Conservation (phyloP, 176 grass and related monocot genomes). For the Rhipidocladum racemiflorum region DNA sequence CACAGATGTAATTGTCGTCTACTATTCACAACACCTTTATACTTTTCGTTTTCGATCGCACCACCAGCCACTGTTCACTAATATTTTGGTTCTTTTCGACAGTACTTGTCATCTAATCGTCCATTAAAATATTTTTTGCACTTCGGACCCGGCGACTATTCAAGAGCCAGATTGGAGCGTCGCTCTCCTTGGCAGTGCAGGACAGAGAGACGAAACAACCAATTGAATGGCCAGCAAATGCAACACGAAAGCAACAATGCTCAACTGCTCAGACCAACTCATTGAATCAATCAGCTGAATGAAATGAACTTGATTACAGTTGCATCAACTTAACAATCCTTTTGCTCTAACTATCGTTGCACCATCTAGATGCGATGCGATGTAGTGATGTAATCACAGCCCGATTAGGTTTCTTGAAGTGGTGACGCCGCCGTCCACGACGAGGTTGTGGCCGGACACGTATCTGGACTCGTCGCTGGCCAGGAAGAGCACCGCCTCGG, state of each 20-base stretch:
- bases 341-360: not conserved
- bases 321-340: constrained; percentile 3
- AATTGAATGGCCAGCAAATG: not conserved
- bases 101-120: not conserved
- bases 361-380: not conserved
- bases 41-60: not conserved
- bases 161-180: not conserved
- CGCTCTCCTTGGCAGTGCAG: not conserved
- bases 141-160: not conserved
- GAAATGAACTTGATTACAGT: constrained; percentile 31
- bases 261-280: not conserved
- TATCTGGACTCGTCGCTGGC: constrained; percentile 93
- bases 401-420: constrained; percentile 80
- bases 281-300: constrained; percentile 42
- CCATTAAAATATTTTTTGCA: not conserved
- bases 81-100: not conserved
- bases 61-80: not conserved
- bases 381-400: constrained; percentile 23
- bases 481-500: constrained; percentile 84
- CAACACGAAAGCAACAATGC: constrained; percentile 1
- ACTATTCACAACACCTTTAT: not conserved
- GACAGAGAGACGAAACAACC: not conserved
- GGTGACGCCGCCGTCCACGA: constrained; percentile 93
- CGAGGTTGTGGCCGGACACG: constrained; percentile 93
- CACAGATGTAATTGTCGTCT: not conserved